Evolutionary conservation across 257 asterid genomes (phyloP), one percentile per base, ranked within the genome.

Genomic region (Ehretia macrophylla): DNA sequence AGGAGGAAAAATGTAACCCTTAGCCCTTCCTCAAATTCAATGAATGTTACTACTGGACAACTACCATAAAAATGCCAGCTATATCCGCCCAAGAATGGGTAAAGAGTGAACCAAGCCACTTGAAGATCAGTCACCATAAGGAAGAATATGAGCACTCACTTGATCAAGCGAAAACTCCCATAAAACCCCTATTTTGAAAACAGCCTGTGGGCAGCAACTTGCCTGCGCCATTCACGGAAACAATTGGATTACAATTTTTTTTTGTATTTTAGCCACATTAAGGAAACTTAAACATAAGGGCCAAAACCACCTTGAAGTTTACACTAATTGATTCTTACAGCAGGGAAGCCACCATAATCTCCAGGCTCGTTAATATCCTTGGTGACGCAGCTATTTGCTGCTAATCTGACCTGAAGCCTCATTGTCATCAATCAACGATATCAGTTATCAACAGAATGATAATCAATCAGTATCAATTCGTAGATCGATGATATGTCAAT

Each of bases 291-390:
- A 35, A 56, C 12, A 55, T 35, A 27, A 51, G 64, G 37, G 55
- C 59, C 38, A 21, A 17, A 22, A 69, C 49, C 42, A 44, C 17
- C 23, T 50, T 20, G 11, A 51, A 32, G 1, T 22, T 0, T 12
- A 51, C 35, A 51, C 14, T 4, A 20, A 19, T 21, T n/a, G 66
- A 70, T 62, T 44, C 94, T 81, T 81, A 92, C 99, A 77, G 97
- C 97, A 72, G 99, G 97, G 72, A 92, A 88, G 62, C 99, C 99
- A 52, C 95, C 99, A 72, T 86, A 92, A 69, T 88, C 97, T 64
- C 97, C 97, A 20, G 94, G 70, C 77, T 83, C 81, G 58, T 38
- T 68, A 62, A 92, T 88, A 84, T 75, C 81, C 84, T 88, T 92
- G 65, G 95, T 88, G 70, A 77, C 94, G 16, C 83, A 83, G 73